These are phyloP conservation scores for Penicillium salamii DNA, from an alignment of 495 filamentous ascomycete genomes.

Conservation along the genomic window DNA sequence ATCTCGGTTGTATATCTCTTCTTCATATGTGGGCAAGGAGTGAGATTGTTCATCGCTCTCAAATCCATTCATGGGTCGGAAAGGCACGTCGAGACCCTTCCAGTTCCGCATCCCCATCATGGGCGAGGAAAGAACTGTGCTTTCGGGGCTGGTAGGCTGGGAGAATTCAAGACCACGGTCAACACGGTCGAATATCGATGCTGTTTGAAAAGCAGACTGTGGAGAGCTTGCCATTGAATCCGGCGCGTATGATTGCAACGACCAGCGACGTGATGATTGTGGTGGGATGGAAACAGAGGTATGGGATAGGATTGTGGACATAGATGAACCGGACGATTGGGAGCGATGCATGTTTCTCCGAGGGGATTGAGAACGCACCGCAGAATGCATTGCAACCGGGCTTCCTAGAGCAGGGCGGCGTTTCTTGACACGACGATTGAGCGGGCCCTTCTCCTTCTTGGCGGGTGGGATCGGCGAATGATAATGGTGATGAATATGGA, in stretches of 20 bases:
- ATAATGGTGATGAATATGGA: conserved; percentile 93
- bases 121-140: conserved; percentile 55
- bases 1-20: conserved; percentile 21
- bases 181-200: conserved; percentile 73
- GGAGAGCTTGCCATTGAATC: conserved; percentile 85
- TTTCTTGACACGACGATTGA: conserved; percentile 63
- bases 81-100: conserved; percentile 54
- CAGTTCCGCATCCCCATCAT: conserved; percentile 40
- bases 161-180: conserved; percentile 56
- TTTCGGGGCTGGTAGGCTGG: conserved; percentile 72
- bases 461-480: conserved; percentile 54
- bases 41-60: conserved; percentile 18
- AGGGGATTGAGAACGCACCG: conserved; percentile 38
- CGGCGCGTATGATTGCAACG: conserved; percentile 60
- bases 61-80: conserved; percentile 38
- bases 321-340: conserved; percentile 47
- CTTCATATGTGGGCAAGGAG: conserved; percentile 16
- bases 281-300: conserved; percentile 60
- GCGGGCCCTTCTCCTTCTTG: conserved; percentile 50
- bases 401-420: conserved; percentile 56
- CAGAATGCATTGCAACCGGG: conserved; percentile 58
- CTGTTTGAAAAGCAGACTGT: conserved; percentile 65
- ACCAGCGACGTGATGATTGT: conserved; percentile 56
- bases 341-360: conserved; percentile 38
- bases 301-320: conserved; percentile 59